phyloP scores from a whole-genome alignment of 441 rosid genomes.

The Corymbia citriodora region DNA sequence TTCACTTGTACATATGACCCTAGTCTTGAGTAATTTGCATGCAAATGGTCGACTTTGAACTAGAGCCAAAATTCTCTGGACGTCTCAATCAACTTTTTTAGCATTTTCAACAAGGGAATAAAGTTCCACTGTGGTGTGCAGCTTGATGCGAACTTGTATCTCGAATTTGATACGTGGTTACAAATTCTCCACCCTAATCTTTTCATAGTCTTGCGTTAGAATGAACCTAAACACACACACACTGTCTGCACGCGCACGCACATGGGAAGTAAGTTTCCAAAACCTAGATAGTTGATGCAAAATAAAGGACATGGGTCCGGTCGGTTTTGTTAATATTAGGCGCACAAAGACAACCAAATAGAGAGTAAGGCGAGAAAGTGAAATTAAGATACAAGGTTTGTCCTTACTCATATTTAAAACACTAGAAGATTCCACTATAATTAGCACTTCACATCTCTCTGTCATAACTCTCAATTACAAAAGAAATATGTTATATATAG shows the following conservation, averaged over 20 bases:
- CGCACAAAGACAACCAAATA: background rate
- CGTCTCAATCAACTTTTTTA: background rate
- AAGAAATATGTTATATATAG: no score
- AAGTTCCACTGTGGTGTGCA: background rate
- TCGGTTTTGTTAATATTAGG: background rate
- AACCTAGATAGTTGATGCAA: background rate
- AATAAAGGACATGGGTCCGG: background rate
- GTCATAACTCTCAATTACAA: background rate
- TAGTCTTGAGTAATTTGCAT: background rate
- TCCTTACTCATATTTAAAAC: no score
- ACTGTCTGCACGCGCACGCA: background rate
- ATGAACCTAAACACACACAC: background rate
- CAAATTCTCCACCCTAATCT: background rate
- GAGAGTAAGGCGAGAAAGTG: background rate
- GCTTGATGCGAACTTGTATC: no score
- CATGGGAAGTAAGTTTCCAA: background rate
- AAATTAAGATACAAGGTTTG: background rate
- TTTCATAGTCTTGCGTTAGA: background rate
- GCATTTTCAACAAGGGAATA: no score
- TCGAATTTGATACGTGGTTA: background rate
- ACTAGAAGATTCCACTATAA: background rate
- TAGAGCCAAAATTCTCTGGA: background rate
- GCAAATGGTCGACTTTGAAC: background rate
- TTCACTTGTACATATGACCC: background rate
- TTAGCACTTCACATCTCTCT: background rate